Conservation (phyloP, 1,284 basidiomycete genomes). For the Pseudozyma hubeiensis region DNA sequence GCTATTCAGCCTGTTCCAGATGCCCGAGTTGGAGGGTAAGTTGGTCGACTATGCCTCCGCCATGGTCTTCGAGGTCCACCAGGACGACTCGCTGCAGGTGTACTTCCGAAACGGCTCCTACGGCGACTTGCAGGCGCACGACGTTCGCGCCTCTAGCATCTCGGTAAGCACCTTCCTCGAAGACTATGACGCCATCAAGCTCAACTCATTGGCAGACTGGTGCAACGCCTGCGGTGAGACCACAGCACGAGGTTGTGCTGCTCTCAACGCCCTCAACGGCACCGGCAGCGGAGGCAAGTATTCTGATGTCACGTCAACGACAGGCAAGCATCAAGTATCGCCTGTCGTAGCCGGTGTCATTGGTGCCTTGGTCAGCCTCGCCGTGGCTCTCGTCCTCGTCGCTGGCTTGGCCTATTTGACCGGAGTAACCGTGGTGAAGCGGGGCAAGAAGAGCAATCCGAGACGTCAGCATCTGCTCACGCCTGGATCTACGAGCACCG, state of each 20-base stretch:
- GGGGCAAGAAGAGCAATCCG: constrained; percentile 17
- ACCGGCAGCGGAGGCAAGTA: constrained; percentile 56
- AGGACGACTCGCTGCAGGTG: constrained; percentile 74
- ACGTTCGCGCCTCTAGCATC: constrained; percentile 70
- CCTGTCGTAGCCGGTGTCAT: constrained; percentile 62
- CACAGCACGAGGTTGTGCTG: constrained; percentile 49
- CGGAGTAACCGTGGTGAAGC: constrained; percentile 32
- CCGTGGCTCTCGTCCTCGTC: constrained; percentile 42
- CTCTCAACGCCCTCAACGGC: constrained; percentile 57
- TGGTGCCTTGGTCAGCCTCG: constrained; percentile 57
- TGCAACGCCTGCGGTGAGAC: constrained; percentile 68
- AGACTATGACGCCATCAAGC: constrained; percentile 73
- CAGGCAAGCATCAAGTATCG: constrained; percentile 56
- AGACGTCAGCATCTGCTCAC: constrained; percentile 24
- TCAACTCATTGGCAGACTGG: constrained; percentile 69
- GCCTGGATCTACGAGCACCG: constrained; percentile 17
- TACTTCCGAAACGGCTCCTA: constrained; percentile 85
- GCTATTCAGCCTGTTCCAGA: constrained; percentile 76
- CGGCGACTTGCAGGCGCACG: constrained; percentile 55
- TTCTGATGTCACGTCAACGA: constrained; percentile 48
- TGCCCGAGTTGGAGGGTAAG: constrained; percentile 36
- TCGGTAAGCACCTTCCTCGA: constrained; percentile 82
- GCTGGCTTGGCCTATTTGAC: constrained; percentile 17
- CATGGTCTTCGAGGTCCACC: constrained; percentile 78
- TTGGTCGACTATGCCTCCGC: constrained; percentile 82